Conservation (phyloP, 1,139 yeast genomes). For the Casaregolazyma suthepensis region DNA sequence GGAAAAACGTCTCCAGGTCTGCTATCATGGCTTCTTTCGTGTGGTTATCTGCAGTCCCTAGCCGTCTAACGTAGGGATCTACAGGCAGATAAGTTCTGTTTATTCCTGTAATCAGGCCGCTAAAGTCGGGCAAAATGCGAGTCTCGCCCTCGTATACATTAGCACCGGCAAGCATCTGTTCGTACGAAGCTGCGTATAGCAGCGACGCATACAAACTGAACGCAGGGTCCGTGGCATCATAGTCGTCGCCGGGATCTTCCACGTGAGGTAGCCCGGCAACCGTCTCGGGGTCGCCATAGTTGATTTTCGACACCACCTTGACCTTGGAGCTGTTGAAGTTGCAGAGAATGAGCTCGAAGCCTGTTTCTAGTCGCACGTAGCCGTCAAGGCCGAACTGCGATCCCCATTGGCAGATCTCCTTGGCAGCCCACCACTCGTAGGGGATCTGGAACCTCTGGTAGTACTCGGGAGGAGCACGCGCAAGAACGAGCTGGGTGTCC, state of each 20-base stretch:
- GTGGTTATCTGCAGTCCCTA: constrained; percentile 35
- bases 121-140: constrained; percentile 44
- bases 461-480: constrained; percentile 27
- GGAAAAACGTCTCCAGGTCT: constrained; percentile 32
- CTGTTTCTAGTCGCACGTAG: constrained; percentile 46
- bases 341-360: constrained; percentile 51
- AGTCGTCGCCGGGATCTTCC: constrained; percentile 8
- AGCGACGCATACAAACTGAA: constrained; percentile 7
- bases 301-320: constrained; percentile 40
- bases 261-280: constrained; percentile 34
- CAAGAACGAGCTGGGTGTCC: constrained; percentile 49
- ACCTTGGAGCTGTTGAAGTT: constrained; percentile 41
- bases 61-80: constrained; percentile 44
- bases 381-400: constrained; percentile 45
- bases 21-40: constrained; percentile 33
- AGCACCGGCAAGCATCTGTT: constrained; percentile 40
- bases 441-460: background rate
- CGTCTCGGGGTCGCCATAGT: constrained; percentile 28
- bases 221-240: constrained; percentile 2
- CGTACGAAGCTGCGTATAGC: constrained; percentile 35
- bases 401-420: constrained; percentile 49
- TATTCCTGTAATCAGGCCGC: constrained; percentile 45
- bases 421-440: constrained; percentile 14
- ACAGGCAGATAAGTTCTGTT: constrained; percentile 42
- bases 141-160: constrained; percentile 41